Percentiles rank a stretch among this genome's conserved stretches.
Conservation (phyloP, 805 yeast species). For the Candida pini region DNA sequence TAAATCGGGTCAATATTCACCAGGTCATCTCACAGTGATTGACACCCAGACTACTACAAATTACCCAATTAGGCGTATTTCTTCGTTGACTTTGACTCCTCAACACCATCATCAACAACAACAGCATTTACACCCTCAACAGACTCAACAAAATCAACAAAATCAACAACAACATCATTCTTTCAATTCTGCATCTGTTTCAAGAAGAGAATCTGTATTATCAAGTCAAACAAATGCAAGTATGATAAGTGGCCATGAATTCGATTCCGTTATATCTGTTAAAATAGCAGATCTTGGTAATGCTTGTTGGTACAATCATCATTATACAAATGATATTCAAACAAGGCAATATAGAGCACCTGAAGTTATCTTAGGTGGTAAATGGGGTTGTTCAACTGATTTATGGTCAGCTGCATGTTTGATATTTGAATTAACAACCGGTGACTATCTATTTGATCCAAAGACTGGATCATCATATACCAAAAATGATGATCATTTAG, state of each 20-base stretch:
- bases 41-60: no score
- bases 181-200: background rate
- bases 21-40: background rate
- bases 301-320: slow-evolving; percentile 76
- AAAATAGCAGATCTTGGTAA: slow-evolving; percentile 94
- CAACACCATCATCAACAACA: slow-evolving; percentile 3
- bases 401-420: slow-evolving; percentile 95
- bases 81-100: slow-evolving; percentile 10
- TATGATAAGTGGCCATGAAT: slow-evolving; percentile 13
- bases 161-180: background rate
- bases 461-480: slow-evolving; percentile 66
- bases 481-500: slow-evolving; percentile 94
- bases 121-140: background rate
- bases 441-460: slow-evolving; percentile 93
- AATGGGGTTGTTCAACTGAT: slow-evolving; percentile 95
- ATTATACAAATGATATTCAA: slow-evolving; percentile 84
- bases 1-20: slow-evolving; percentile 3
- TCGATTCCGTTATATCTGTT: slow-evolving; percentile 35
- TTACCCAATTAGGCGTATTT: no score
- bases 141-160: background rate
- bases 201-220: slow-evolving; percentile 29
- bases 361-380: slow-evolving; percentile 70
- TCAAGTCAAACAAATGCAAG: slow-evolving; percentile 9
- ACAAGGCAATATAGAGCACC: slow-evolving; percentile 93
- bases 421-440: slow-evolving; percentile 85